A percentile compares a stretch with the other conserved stretches of the same genome.
Conservation (phyloP, 148 eudicot species). For the Polygonum maritimum region DNA sequence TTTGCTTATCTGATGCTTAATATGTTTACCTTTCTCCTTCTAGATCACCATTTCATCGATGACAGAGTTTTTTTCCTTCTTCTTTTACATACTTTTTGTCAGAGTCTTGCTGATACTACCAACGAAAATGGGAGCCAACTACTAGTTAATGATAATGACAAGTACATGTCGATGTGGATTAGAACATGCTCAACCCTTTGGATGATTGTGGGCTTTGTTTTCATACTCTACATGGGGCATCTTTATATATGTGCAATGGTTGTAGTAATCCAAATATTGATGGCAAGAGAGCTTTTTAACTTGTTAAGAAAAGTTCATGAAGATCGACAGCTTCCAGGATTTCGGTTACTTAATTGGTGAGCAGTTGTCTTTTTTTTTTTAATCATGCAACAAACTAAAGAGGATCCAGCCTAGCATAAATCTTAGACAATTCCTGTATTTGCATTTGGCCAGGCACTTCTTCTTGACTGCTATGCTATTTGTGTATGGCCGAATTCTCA, state of each 20-base stretch:
- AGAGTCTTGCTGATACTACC: slow-evolving; percentile 43
- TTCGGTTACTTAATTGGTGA: slow-evolving; percentile 70
- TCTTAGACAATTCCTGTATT: background rate
- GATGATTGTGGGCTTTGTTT: slow-evolving; percentile 65
- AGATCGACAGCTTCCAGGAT: slow-evolving; percentile 72
- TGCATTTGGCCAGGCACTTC: slow-evolving; percentile 62
- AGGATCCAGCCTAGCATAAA: background rate
- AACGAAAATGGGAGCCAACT: slow-evolving; percentile 51
- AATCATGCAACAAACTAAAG: background rate
- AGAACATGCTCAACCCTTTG: slow-evolving; percentile 66
- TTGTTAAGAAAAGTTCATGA: slow-evolving; percentile 59
- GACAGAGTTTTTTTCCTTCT: background rate
- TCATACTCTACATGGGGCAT: slow-evolving; percentile 72
- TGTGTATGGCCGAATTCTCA: slow-evolving; percentile 91
- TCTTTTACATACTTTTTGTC: background rate
- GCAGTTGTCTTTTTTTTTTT: background rate
- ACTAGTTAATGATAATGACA: slow-evolving; percentile 60
- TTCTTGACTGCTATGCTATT: slow-evolving; percentile 96
- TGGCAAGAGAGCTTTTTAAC: slow-evolving; percentile 71
- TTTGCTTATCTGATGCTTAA: background rate
- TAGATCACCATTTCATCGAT: background rate
- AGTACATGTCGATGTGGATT: slow-evolving; percentile 80
- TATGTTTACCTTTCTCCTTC: background rate
- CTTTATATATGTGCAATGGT: slow-evolving; percentile 83
- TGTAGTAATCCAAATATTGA: slow-evolving; percentile 69